Percentiles rank a stretch among this genome's conserved stretches.
These are phyloP conservation scores for Crithidia bombi DNA, from an alignment of 208 protist species.

Conservation along the genomic window DNA sequence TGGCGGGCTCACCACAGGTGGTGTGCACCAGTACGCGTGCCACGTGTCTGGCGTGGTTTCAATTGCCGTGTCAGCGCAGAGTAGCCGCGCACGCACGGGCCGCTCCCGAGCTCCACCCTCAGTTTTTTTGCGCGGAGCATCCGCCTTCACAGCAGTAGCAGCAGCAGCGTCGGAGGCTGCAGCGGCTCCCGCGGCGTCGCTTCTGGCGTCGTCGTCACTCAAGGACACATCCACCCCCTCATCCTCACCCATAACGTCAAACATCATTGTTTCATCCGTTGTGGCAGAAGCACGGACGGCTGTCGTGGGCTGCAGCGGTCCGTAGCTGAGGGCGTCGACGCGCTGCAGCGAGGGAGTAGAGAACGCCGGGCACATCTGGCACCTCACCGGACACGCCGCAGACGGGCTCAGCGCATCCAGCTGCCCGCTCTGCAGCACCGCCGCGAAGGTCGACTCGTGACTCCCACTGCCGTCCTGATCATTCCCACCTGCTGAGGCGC, in stretches of 20 bases:
- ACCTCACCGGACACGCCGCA: slow-evolving; percentile 36
- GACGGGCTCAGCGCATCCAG: slow-evolving; percentile 40
- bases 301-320: slow-evolving; percentile 41
- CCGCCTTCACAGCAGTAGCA: neutral
- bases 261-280: neutral
- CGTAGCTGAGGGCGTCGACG: slow-evolving; percentile 59
- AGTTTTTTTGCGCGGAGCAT: neutral
- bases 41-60: slow-evolving; percentile 26
- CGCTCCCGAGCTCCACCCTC: neutral
- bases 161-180: neutral
- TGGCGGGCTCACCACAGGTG: slow-evolving; percentile 3
- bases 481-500: neutral
- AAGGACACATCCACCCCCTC: neutral
- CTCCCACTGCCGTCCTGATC: slow-evolving; percentile 2
- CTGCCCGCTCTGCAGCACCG: slow-evolving; percentile 24
- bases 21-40: slow-evolving; percentile 3
- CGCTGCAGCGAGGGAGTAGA: slow-evolving; percentile 61
- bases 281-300: neutral
- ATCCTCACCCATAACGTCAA: neutral
- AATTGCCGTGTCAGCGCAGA: slow-evolving; percentile 57
- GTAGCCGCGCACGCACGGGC: slow-evolving; percentile 37
- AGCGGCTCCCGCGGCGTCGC: neutral
- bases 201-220: slow-evolving; percentile 1
- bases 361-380: slow-evolving; percentile 60
- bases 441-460: slow-evolving; percentile 13